Conservation (phyloP, 2,329 filamentous ascomycete genomes). For the Colletotrichum sp. region DNA sequence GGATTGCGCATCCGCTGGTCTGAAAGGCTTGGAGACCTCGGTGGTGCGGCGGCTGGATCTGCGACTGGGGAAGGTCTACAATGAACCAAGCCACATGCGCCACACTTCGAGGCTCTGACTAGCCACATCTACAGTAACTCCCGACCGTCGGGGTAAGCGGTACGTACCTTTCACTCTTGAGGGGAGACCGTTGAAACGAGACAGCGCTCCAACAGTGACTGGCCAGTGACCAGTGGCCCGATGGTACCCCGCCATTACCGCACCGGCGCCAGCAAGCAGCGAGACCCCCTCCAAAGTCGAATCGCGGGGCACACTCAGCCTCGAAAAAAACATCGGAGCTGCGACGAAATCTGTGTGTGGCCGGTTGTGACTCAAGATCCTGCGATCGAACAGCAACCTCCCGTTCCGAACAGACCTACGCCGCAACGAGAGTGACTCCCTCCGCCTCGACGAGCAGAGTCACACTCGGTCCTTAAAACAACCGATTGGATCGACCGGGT, state of each 20-base stretch:
- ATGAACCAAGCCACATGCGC: neutral
- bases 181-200: neutral
- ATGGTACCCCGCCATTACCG: constrained; percentile 21
- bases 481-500: constrained; percentile 1
- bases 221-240: constrained; percentile 7
- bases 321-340: constrained; percentile 22
- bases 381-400: neutral
- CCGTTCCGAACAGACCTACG: neutral
- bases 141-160: neutral
- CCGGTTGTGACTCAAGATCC: constrained; percentile 19
- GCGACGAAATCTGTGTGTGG: constrained; percentile 15
- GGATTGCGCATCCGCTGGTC: too few relatives aligned
- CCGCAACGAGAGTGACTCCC: neutral
- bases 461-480: neutral
- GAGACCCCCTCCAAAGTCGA: neutral
- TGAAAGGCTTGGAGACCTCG: neutral
- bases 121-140: neutral
- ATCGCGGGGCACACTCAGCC: constrained; percentile 24
- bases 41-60: neutral
- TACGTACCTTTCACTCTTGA: neutral
- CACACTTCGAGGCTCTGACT: neutral
- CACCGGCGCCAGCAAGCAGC: neutral
- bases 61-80: neutral
- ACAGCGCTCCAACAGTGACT: neutral
- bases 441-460: neutral